Base-by-base conservation (phyloP, 23 red algal species). In the Agarophyton chilense region DNA sequence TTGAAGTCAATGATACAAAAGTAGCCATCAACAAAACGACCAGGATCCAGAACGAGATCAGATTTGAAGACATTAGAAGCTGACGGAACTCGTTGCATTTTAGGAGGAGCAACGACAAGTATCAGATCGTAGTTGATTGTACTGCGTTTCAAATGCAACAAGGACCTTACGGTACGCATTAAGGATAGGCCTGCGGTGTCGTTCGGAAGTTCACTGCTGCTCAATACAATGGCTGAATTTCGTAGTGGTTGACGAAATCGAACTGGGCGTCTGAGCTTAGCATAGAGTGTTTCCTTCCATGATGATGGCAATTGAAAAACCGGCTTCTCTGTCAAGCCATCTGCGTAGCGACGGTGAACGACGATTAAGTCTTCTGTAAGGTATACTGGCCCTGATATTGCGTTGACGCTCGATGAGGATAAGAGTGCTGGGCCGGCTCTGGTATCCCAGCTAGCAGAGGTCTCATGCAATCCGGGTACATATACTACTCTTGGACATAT, bases 201-300 rank as follows among this genome's bases (percentile, higher is more conserved):
- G 39, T 89, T 79, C 75, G 85, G 85, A 47, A 89, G 71, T 29
- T 89, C 63, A 29, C 85, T 89, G 28, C 85, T 89, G 85, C 85
- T 74, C 24, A 89, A 34, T 32, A 89, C 71, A 54, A 89, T 89
- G 33, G 85, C 70, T 38, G 71, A 78, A 28, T 60, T 60, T 28
- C 71, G 67, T 25, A 34, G 53, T 58, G 85, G 85, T 47, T 64
- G 31, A 13, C 85, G 67, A 72, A 78, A 89, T 49, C 85, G 70
- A 64, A 22, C 17, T 12, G 85, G 85, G 18, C 49, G 85, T 62
- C 63, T 35, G 4, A 89, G 47, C 62, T 79, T 89, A 14, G 68
- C 45, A 34, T 78, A 78, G 8, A 89, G 40, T n/a, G 85, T 89
- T 60, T 89, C 34, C 21, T 54, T 56, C 85, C 85, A 89, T 36